Evolutionary conservation across 129 eudicot species (phyloP).

Genomic region (Flaveria ramosissima): DNA sequence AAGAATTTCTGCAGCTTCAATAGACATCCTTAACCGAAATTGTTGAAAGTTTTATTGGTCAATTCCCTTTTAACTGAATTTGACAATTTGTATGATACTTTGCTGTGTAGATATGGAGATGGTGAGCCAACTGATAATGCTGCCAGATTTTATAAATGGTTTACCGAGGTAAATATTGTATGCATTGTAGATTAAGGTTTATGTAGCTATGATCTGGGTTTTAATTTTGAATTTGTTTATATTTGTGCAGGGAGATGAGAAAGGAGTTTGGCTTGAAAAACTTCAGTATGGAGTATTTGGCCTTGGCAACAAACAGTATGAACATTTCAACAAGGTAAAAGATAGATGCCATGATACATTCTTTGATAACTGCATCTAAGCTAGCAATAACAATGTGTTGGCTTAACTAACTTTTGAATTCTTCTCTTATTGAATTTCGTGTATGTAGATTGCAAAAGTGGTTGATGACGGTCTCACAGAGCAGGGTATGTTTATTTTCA

Average conservation of each 20-base stretch:
- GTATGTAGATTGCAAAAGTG: constrained; percentile 66
- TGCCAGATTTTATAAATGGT: constrained; percentile 94
- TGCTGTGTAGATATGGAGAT: constrained; percentile 81
- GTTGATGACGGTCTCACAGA: constrained; percentile 67
- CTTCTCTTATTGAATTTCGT: neutral
- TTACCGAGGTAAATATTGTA: constrained; percentile 61
- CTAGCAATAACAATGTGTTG: constrained; percentile 7
- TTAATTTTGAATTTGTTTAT: constrained; percentile 13
- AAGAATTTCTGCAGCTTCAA: neutral
- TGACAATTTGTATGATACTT: constrained; percentile 3
- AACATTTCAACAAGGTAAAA: constrained; percentile 91
- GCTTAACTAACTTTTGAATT: constrained; percentile 23
- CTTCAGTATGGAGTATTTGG: constrained; percentile 90
- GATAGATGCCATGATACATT: neutral
- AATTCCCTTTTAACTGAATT: constrained; percentile 17
- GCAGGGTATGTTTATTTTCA: constrained; percentile 58
- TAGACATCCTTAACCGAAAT: neutral
- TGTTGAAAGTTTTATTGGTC: constrained; percentile 7
- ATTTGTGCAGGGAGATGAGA: constrained; percentile 57
- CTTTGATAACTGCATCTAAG: neutral
- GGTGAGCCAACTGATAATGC: constrained; percentile 99
- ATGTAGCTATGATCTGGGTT: neutral
- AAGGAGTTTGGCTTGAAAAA: constrained; percentile 68
- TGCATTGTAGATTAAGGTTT: constrained; percentile 17
- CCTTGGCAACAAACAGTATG: constrained; percentile 90